Percentiles rank a stretch among this genome's conserved stretches.
Conservation (phyloP, 1,284 basidiomycete species). For the Exobasidium cylindrosporum region DNA sequence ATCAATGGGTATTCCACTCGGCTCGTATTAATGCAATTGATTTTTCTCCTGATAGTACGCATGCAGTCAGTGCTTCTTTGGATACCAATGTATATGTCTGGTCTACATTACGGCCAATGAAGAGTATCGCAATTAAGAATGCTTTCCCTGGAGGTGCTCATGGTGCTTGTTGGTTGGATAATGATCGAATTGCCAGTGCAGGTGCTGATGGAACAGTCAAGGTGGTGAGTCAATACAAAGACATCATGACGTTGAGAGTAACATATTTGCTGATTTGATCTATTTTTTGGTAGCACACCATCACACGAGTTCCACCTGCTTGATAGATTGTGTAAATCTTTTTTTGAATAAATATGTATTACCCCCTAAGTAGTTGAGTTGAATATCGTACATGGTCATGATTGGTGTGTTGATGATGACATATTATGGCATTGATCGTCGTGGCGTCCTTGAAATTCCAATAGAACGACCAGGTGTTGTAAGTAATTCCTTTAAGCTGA, state of each 20-base stretch:
- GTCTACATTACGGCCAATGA: constrained; percentile 72
- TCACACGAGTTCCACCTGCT: background rate
- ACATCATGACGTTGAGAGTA: too few relatives aligned
- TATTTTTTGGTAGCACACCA: background rate
- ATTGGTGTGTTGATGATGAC: too few relatives aligned
- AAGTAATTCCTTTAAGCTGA: too few relatives aligned
- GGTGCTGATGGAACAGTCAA: constrained; percentile 82
- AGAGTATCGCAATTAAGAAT: constrained; percentile 73
- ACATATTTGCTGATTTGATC: too few relatives aligned
- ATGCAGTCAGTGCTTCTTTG: constrained; percentile 80
- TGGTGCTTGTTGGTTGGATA: constrained; percentile 73
- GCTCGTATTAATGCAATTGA: constrained; percentile 75
- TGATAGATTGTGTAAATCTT: background rate
- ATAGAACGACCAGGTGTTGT: too few relatives aligned
- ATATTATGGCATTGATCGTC: background rate
- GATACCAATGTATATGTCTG: constrained; percentile 91
- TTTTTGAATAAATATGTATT: too few relatives aligned
- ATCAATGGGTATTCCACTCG: constrained; percentile 79
- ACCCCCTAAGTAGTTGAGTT: too few relatives aligned
- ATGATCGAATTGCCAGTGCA: constrained; percentile 65
- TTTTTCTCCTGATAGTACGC: constrained; percentile 71
- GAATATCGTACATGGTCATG: too few relatives aligned
- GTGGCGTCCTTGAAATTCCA: background rate
- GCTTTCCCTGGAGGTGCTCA: constrained; percentile 59
- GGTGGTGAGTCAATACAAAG: background rate